Conservation (phyloP, 1,139 yeast species). For the Torulaspora globosa region DNA sequence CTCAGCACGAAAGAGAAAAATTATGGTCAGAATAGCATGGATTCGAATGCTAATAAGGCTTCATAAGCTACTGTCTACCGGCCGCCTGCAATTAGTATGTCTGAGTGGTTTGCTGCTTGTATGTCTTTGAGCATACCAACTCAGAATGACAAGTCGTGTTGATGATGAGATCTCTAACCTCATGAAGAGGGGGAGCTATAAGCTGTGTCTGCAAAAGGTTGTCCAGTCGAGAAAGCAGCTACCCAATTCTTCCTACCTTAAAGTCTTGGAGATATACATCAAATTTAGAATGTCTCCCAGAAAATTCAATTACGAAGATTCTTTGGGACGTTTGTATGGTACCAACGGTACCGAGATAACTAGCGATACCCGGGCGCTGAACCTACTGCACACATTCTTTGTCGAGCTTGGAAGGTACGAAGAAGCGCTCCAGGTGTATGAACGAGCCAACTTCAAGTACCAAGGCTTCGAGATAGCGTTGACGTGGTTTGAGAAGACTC, state of each 20-base stretch:
- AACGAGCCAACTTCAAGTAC: slow-evolving; percentile 29
- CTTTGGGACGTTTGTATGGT: slow-evolving; percentile 22
- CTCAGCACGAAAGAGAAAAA: slow-evolving; percentile 2
- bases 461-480: slow-evolving; percentile 29
- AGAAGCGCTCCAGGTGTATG: slow-evolving; percentile 29
- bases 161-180: slow-evolving; percentile 27
- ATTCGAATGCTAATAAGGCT: neutral
- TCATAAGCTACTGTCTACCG: neutral
- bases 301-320: slow-evolving; percentile 24
- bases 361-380: slow-evolving; percentile 28
- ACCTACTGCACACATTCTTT: slow-evolving; percentile 28
- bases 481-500: slow-evolving; percentile 30
- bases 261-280: slow-evolving; percentile 29
- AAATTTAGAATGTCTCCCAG: slow-evolving; percentile 30
- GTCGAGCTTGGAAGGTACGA: slow-evolving; percentile 27
- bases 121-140: neutral
- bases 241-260: slow-evolving; percentile 28
- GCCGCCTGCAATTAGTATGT: neutral
- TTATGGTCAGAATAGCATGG: slow-evolving; percentile 2
- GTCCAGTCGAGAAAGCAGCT: slow-evolving; percentile 22
- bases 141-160: slow-evolving; percentile 16
- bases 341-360: slow-evolving; percentile 21
- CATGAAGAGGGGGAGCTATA: slow-evolving; percentile 27
- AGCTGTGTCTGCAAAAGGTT: slow-evolving; percentile 27
- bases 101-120: neutral